Percentiles rank a stretch among this genome's conserved stretches.
phyloP scores from a whole-genome alignment of 257 asterid species.

The Solanum chmielewskii region DNA sequence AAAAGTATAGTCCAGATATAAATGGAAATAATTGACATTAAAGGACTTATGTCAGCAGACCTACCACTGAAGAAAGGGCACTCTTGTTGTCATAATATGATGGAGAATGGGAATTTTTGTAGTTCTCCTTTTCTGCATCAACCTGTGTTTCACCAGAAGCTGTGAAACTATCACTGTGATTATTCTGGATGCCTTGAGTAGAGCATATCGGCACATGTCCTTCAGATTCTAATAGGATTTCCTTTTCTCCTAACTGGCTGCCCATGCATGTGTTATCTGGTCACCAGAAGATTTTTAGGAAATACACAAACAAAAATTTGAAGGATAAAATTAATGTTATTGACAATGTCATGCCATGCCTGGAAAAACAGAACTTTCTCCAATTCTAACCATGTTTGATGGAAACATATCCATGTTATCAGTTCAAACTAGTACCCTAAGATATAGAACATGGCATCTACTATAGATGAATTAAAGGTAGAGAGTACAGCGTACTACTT shows the following conservation, averaged over 20 bases:
- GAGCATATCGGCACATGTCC: conserved; percentile 34
- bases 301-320: not conserved
- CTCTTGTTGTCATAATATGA: conserved; percentile 50
- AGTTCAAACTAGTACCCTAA: not conserved
- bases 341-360: not conserved
- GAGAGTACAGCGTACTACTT: not conserved
- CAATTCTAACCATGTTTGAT: not conserved
- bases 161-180: conserved; percentile 36
- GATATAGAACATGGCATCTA: not conserved
- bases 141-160: conserved; percentile 33
- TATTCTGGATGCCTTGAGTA: conserved; percentile 31
- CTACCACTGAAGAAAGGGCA: conserved; percentile 64
- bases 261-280: conserved; percentile 34
- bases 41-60: conserved; percentile 1
- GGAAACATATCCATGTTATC: not conserved
- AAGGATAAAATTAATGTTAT: not conserved
- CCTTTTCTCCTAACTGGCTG: conserved; percentile 43
- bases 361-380: not conserved
- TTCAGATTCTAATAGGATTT: conserved; percentile 40
- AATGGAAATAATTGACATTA: not conserved
- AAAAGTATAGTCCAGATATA: not conserved
- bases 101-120: conserved; percentile 28
- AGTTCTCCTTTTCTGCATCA: conserved; percentile 36
- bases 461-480: not conserved
- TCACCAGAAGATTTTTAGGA: conserved; percentile 7